Evolutionary conservation across 2,329 filamentous ascomycete species (phyloP), one percentile per base, ranked within the genome.

Genomic region (Pseudopyricularia cyperi): DNA sequence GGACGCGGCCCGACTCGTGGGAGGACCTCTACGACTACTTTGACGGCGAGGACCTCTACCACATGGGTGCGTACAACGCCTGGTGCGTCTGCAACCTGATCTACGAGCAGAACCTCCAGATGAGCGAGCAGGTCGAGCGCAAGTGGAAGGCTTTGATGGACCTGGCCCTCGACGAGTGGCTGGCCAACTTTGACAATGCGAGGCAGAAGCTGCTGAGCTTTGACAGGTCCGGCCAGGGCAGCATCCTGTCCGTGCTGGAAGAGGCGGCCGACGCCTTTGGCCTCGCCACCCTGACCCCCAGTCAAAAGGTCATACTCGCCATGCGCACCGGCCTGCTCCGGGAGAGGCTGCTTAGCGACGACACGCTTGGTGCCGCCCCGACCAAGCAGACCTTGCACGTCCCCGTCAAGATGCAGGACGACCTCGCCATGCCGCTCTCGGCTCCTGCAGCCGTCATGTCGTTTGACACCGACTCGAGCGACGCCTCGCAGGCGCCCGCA

Each of bases 1-100:
- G 61, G 53, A 33, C 34, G 1, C 66, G 19, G 46, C 30, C 37
- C 2, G 5, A 46, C n/a, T n/a, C 9, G 8, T 51, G 37, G 14
- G 49, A 51, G 34, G 68, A 72, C 26, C 60, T 77, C 22, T 75
- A 70, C 62, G 57, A 60, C 2, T 76, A 71, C 56, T 78, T 73
- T 48, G 74, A 77, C 55, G 65, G 67, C 1, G 53, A 60, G 9
- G 74, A 77, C 49, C 61, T 78, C 28, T 77, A 73, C 59, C 48
- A 65, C 34, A 63, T 68, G 12, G 75, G 75, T 7, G 70, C 69
- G 0, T 62, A 69, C 54, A 78, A 78, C 55, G 62, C 77, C 12
- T 74, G 68, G 68, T 71, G 70, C 26, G 64, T 76, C 33, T 56
- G 74, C 46, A 65, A 68, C 30, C 64, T 66, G 8, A 58, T 76